Conservation (phyloP, 1,284 basidiomycete genomes). For the Irpex sp. region DNA sequence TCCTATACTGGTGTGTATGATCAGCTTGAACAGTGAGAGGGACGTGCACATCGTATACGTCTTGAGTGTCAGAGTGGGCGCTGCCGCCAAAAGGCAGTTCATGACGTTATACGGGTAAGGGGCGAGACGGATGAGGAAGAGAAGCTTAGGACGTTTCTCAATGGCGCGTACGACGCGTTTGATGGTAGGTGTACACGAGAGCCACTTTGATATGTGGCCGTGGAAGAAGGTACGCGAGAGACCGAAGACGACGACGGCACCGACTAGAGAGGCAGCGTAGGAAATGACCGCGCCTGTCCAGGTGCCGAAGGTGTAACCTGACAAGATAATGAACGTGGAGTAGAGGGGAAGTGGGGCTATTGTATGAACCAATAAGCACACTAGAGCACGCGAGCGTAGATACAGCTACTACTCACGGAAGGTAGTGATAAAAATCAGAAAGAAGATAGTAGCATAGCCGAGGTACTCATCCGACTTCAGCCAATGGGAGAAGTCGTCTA, state of each 20-base stretch:
- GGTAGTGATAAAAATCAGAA: constrained; percentile 77
- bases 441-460: constrained; percentile 71
- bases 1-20: constrained; percentile 82
- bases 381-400: not conserved
- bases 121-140: constrained; percentile 84
- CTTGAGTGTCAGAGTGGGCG: constrained; percentile 74
- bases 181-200: constrained; percentile 60
- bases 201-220: constrained; percentile 66
- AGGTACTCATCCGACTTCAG: constrained; percentile 61
- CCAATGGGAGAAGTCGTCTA: constrained; percentile 73
- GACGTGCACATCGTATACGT: constrained; percentile 82
- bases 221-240: constrained; percentile 72
- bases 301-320: constrained; percentile 83
- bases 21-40: constrained; percentile 80
- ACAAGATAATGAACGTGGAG: constrained; percentile 83
- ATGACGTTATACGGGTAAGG: constrained; percentile 87
- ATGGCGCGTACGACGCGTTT: constrained; percentile 81
- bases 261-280: constrained; percentile 79
- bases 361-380: not conserved
- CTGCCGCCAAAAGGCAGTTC: constrained; percentile 86
- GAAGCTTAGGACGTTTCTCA: constrained; percentile 78
- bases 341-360: constrained; percentile 81
- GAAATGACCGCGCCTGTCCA: constrained; percentile 79
- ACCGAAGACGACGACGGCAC: constrained; percentile 76
- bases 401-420: constrained; percentile 58